phyloP scores from a whole-genome alignment of 495 filamentous ascomycete genomes.

The Neurospora pannonica region DNA sequence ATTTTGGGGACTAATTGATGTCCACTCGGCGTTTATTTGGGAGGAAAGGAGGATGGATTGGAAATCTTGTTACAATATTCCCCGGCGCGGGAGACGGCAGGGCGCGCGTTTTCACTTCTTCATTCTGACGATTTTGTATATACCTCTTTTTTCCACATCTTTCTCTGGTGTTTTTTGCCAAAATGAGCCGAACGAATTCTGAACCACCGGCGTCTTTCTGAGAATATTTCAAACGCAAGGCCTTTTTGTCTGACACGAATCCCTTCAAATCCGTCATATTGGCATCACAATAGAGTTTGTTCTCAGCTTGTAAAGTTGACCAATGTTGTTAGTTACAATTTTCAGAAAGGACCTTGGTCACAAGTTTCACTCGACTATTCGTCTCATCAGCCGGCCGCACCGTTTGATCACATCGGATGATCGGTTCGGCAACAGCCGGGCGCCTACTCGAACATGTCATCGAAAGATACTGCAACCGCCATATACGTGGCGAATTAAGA shows the following conservation, averaged over 20 bases:
- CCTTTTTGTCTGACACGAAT: too few relatives aligned
- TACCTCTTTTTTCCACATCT: background rate
- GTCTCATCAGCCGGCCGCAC: background rate
- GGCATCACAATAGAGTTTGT: background rate
- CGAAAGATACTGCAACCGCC: background rate
- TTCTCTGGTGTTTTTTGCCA: too few relatives aligned
- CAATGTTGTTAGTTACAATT: background rate
- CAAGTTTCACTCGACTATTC: background rate
- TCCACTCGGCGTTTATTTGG: slow-evolving; percentile 10
- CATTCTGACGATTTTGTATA: background rate
- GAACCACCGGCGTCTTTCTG: background rate
- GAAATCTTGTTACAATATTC: background rate
- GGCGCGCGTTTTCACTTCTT: background rate
- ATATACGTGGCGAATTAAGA: background rate
- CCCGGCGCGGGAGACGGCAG: background rate
- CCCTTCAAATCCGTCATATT: background rate
- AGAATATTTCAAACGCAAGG: too few relatives aligned
- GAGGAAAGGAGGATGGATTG: background rate
- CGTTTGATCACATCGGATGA: background rate
- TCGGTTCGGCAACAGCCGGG: background rate
- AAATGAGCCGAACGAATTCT: background rate
- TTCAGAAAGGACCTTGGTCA: background rate
- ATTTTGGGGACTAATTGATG: slow-evolving; percentile 1
- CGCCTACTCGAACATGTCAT: background rate
- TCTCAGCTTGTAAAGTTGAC: too few relatives aligned